Evolutionary conservation across 2,329 filamentous ascomycete genomes (phyloP), one percentile per base, ranked within the genome.

Genomic region (Fusarium paranaense): DNA sequence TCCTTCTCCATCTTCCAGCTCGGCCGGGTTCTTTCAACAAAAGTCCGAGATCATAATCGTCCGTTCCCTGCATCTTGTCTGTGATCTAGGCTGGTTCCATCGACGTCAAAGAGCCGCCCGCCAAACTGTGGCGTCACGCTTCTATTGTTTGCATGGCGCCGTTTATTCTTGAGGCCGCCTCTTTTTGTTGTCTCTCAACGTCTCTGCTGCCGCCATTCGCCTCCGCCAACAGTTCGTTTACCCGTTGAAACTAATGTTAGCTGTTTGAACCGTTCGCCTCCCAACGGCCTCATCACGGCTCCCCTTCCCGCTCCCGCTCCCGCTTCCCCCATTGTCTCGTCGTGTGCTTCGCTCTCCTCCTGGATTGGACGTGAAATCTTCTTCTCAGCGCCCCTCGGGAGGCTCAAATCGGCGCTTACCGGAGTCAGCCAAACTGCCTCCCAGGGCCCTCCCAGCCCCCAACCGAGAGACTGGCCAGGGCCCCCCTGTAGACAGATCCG

Each of bases 321-420:
- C 60, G 30, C 42, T 67, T 47, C 52, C 67, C 57, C 25, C 30
- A 18, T 25, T 40, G 14, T 40, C 16, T 54, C 45, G 6, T 22
- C 18, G 18, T 62, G 42, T 66, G 66, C 18, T 61, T 58, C n/a
- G n/a, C 45, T 47, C 59, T 64, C 11, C 13, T 68, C 38, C 18
- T 67, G 27, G 58, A 73, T 67, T 73, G 62, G 67, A 25, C 27
- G 25, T 63, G 47, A 37, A 45, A 63, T 11, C 33, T 45, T 69
- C 56, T 30, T 60, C 38, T 64, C 67, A 71, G 66, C 71, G 56
- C 62, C 57, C 60, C 64, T 66, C 47, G 54, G 66, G 66, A 76
- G 72, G 68, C 69, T 77, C 69, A 78, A 78, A 71, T 72, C 69
- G 66, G 62, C 73, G 74, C 76, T 78, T 78, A 66, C 66, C 67